Conservation (phyloP, 2,329 filamentous ascomycete species). For the Fusarium aywerte region DNA sequence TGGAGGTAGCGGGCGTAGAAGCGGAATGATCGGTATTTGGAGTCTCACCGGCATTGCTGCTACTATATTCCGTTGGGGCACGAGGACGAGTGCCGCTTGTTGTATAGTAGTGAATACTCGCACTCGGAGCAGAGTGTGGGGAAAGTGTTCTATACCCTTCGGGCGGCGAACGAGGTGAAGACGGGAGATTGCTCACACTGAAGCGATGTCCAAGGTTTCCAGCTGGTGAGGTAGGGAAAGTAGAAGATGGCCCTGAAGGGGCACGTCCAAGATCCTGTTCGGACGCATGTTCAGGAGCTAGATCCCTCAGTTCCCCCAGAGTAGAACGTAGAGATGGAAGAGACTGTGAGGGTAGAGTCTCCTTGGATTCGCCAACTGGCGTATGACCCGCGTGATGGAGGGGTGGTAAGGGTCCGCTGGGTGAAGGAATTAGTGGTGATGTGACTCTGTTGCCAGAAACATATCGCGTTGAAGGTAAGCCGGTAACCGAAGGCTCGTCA, state of each 20-base stretch:
- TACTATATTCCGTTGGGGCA: conserved; percentile 56
- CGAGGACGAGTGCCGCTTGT: conserved; percentile 50
- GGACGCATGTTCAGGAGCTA: conserved; percentile 47
- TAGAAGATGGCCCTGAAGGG: conserved; percentile 40
- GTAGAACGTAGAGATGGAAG: conserved; percentile 55
- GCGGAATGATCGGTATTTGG: conserved; percentile 58
- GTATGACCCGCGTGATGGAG: conserved; percentile 53
- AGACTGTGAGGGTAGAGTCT: conserved; percentile 52
- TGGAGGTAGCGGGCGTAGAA: conserved; percentile 55
- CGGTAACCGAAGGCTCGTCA: conserved; percentile 45
- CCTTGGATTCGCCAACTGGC: conserved; percentile 50
- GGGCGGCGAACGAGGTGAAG: conserved; percentile 63
- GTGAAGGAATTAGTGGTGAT: conserved; percentile 40
- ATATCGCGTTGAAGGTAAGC: conserved; percentile 19
- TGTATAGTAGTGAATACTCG: conserved; percentile 54
- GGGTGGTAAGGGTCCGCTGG: conserved; percentile 51
- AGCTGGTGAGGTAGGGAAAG: conserved; percentile 50
- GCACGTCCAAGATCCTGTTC: conserved; percentile 48
- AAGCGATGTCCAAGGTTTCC: conserved; percentile 46
- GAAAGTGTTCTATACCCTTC: conserved; percentile 61
- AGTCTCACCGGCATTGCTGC: conserved; percentile 58
- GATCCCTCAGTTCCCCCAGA: conserved; percentile 51
- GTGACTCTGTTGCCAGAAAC: conserved; percentile 23
- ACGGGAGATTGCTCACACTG: conserved; percentile 48
- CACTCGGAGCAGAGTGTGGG: conserved; percentile 55